Percentiles rank a stretch among this genome's conserved stretches.
Evolutionary conservation across 495 filamentous ascomycete species (phyloP).

Genomic region (Lophiostoma macrostomum): DNA sequence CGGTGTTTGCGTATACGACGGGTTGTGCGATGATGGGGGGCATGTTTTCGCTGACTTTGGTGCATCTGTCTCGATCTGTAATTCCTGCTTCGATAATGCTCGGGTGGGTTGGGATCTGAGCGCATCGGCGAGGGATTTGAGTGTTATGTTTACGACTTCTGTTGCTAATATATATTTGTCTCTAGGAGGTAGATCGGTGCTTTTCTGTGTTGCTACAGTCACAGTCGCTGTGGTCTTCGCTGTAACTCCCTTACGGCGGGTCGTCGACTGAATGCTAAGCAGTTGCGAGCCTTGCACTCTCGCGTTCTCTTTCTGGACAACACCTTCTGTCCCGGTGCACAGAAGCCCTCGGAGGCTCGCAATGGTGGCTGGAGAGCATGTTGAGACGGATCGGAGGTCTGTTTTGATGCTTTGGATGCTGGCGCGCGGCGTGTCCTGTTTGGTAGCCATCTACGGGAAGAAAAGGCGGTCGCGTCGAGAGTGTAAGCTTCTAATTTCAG

Average conservation of each 20-base stretch:
- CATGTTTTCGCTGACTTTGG: constrained; percentile 9
- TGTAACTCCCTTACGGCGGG: constrained; percentile 23
- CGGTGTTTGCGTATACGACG: constrained; percentile 11
- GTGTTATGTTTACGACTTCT: constrained; percentile 70
- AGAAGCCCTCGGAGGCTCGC: constrained; percentile 32
- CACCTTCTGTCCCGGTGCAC: background rate
- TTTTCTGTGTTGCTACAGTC: constrained; percentile 27
- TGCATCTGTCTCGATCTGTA: constrained; percentile 16
- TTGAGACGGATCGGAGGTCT: constrained; percentile 49
- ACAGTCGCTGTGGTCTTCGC: constrained; percentile 16
- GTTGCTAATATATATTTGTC: constrained; percentile 73
- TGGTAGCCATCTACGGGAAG: constrained; percentile 14
- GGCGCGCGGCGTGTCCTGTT: constrained; percentile 17
- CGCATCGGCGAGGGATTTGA: constrained; percentile 68
- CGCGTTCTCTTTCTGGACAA: constrained; percentile 23
- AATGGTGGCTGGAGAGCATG: constrained; percentile 50
- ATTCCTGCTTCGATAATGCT: constrained; percentile 13
- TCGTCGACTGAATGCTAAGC: constrained; percentile 6
- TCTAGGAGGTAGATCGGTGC: constrained; percentile 49
- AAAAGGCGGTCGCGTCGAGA: background rate
- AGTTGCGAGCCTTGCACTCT: constrained; percentile 18
- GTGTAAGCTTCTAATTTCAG: background rate
- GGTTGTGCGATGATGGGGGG: constrained; percentile 1
- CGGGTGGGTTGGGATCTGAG: constrained; percentile 48
- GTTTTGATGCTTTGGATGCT: constrained; percentile 42